Conservation (phyloP, 345 rosid species). For the Populus ilicifolia region DNA sequence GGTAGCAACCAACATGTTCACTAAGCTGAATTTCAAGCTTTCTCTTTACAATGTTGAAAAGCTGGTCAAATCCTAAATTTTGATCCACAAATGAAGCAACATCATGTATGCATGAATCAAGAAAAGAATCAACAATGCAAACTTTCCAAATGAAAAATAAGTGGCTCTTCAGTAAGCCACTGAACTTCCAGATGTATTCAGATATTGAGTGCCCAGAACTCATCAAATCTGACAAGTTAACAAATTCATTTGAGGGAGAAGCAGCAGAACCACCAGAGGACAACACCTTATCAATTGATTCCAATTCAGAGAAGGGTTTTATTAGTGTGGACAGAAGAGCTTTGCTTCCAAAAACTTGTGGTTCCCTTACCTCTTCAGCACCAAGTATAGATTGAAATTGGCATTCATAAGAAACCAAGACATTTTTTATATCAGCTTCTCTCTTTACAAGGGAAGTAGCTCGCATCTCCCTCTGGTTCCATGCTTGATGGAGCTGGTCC, state of each 20-base stretch:
- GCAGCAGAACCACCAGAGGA: slow-evolving; percentile 38
- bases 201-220: slow-evolving; percentile 53
- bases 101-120: slow-evolving; percentile 82
- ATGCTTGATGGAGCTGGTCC: slow-evolving; percentile 73
- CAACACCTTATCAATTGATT: slow-evolving; percentile 48
- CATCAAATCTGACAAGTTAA: slow-evolving; percentile 43
- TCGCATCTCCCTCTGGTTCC: slow-evolving; percentile 72
- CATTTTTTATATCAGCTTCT: slow-evolving; percentile 60
- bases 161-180: slow-evolving; percentile 47
- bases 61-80: slow-evolving; percentile 84
- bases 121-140: slow-evolving; percentile 66
- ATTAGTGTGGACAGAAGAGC: slow-evolving; percentile 46
- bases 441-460: slow-evolving; percentile 53
- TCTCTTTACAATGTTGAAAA: slow-evolving; percentile 61
- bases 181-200: slow-evolving; percentile 69
- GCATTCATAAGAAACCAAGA: slow-evolving; percentile 50
- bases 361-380: slow-evolving; percentile 46
- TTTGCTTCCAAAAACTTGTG: slow-evolving; percentile 51
- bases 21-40: slow-evolving; percentile 74
- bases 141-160: slow-evolving; percentile 86
- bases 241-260: slow-evolving; percentile 39
- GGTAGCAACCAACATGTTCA: slow-evolving; percentile 55
- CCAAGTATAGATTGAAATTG: slow-evolving; percentile 55
- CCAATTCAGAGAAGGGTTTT: slow-evolving; percentile 70
- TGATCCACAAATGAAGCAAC: slow-evolving; percentile 64